Percentiles rank a stretch among this genome's conserved stretches.
phyloP scores from a whole-genome alignment of 2,329 filamentous ascomycete genomes.

The Trichoderma lentiforme region DNA sequence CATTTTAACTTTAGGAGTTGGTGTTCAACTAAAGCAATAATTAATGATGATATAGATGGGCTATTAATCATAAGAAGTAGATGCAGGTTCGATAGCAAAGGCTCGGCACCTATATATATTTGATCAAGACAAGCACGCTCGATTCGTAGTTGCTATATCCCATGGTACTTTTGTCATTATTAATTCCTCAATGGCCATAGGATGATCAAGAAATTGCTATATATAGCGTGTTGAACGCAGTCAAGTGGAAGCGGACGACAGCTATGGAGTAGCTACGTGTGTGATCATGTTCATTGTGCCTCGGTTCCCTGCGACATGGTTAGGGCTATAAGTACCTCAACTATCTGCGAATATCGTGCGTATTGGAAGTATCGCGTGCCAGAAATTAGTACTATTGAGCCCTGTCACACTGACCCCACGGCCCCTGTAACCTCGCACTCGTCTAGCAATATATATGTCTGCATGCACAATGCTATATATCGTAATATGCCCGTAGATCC shows the following conservation, averaged over 20 bases:
- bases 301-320: background rate
- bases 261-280: background rate
- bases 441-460: background rate
- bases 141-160: background rate
- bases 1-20: background rate
- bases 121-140: background rate
- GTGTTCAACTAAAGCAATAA: background rate
- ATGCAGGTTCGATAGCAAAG: background rate
- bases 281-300: background rate
- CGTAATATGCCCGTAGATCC: slow-evolving; percentile 7
- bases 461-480: background rate
- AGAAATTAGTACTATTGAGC: background rate
- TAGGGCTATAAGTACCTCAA: background rate
- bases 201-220: background rate
- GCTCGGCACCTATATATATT: background rate
- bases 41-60: background rate
- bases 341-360: background rate
- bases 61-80: background rate
- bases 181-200: background rate
- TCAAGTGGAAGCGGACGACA: background rate
- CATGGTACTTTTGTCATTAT: background rate
- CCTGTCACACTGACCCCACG: background rate
- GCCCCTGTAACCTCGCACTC: background rate
- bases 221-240: background rate
- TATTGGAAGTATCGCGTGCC: background rate